Percentiles rank a stretch among this genome's conserved stretches.
Conservation (phyloP, 495 filamentous ascomycete genomes). For the Staphylotrichum longicolle region DNA sequence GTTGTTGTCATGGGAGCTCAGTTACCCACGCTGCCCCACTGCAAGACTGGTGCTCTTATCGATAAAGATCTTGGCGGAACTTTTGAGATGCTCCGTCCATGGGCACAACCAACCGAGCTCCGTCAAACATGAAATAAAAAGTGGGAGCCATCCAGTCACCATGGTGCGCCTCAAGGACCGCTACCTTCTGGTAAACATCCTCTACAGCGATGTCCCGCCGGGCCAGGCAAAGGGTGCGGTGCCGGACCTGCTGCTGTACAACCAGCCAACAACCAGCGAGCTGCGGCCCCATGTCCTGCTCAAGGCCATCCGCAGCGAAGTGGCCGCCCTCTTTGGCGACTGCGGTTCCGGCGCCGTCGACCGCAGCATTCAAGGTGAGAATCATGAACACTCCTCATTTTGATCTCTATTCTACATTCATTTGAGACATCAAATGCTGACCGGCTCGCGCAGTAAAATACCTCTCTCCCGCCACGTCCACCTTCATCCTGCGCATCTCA, state of each 20-base stretch:
- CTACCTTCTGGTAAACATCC: conserved; percentile 87
- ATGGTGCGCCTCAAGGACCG: conserved; percentile 97
- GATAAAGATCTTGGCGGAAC: no score
- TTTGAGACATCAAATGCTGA: not conserved
- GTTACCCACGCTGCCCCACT: no score
- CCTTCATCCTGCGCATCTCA: conserved; percentile 79
- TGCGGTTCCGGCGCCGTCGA: conserved; percentile 72
- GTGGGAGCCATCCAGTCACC: conserved; percentile 7
- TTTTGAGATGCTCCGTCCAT: no score
- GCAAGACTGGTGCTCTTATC: no score
- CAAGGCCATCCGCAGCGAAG: conserved; percentile 64
- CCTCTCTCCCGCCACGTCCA: conserved; percentile 86
- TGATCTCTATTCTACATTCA: not conserved
- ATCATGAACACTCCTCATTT: conserved; percentile 19
- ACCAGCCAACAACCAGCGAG: conserved; percentile 67
- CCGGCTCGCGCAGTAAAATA: conserved; percentile 70
- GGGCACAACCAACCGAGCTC: no score
- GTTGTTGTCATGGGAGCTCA: no score
- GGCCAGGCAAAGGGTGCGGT: conserved; percentile 40
- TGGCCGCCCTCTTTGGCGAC: conserved; percentile 80
- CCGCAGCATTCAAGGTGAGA: conserved; percentile 61
- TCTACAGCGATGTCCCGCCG: conserved; percentile 66
- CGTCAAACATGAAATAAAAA: no score
- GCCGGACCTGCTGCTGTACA: conserved; percentile 63
- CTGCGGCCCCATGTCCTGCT: conserved; percentile 63